Base-by-base conservation (phyloP, 352 stramenopile species). In the Phytophthora palmivora region DNA sequence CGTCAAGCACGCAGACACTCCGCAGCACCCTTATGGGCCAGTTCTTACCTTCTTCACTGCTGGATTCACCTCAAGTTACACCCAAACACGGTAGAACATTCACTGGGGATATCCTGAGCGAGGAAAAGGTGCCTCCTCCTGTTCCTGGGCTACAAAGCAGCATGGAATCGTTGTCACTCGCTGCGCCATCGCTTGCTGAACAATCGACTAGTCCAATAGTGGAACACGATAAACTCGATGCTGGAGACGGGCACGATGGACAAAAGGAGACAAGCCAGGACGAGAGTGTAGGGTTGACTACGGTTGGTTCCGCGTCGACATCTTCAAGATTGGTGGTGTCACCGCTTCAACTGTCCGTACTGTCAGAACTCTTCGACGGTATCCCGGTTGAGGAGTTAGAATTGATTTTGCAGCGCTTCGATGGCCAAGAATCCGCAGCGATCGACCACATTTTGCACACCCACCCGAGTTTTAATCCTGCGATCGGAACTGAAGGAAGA, bases 41-140 rank as follows among this genome's bases (percentile, higher is more conserved):
- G 55, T 95, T 91, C 33, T 56, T 95, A 55, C 87, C 87, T 22
- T 89, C 87, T 9, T 75, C 80, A 39, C 63, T 95, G 28, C 64
- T 95, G 38, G 87, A 95, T 57, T 95, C 87, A 38, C 87, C 87
- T 14, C 85, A 93, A 72, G 61, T 90, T 30, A 92, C 79, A n/a
- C 83, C 85, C 33, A 89, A 77, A 36, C 76, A 69, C 33, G 71
- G 51, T 14, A 69, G 58, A 61, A 52, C 69, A 14, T 71, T 86
- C 12, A 37, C 41, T 12, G 59, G 24, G 8, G 63, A 69, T 28
- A 52, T 24, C 3, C 55, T 70, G 1, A 44, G 30, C 15, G 68
- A 78, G 26, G 70, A 81, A 7, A 82, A 87, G 41, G 70, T 59
- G 3, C 36, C 60, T 28, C 64, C 63, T 52, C 38, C 47, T 39